These are phyloP conservation scores for Plasmodium reichenowi DNA, from an alignment of 169 alveolate species.

Conservation along the genomic window DNA sequence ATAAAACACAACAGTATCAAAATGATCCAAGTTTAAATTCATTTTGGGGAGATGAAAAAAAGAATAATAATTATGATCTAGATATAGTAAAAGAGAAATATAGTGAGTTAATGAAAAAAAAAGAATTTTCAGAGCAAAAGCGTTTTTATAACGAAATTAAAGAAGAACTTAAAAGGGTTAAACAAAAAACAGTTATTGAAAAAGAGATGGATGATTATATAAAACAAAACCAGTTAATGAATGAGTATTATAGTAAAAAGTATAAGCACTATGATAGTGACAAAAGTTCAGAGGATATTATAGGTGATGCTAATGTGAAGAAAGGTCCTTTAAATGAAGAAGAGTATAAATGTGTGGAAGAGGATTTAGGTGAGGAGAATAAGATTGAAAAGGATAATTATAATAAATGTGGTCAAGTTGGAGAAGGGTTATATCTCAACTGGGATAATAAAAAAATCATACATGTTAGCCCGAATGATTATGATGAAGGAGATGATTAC, in stretches of 20 bases:
- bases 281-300: background rate
- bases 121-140: conserved; percentile 11
- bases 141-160: conserved; percentile 13
- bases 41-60: background rate
- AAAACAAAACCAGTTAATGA: conserved; percentile 27
- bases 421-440: background rate
- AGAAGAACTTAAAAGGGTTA: conserved; percentile 47
- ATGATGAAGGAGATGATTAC: background rate
- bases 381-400: too few species aligned
- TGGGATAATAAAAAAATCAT: conserved; percentile 2
- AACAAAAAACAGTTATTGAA: conserved; percentile 13
- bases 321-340: background rate
- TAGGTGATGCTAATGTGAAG: background rate
- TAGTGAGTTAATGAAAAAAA: conserved; percentile 14
- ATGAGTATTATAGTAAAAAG: conserved; percentile 29
- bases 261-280: conserved; percentile 1
- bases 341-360: background rate
- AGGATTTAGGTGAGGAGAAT: background rate
- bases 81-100: conserved; percentile 15
- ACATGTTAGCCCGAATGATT: background rate
- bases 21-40: too few species aligned
- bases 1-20: too few species aligned
- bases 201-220: conserved; percentile 12
- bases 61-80: background rate
- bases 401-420: background rate